A percentile compares a stretch with the other conserved stretches of the same genome.
These are phyloP conservation scores for Xylariales sp. DNA, from an alignment of 2,329 filamentous ascomycete genomes.

Conservation along the genomic window DNA sequence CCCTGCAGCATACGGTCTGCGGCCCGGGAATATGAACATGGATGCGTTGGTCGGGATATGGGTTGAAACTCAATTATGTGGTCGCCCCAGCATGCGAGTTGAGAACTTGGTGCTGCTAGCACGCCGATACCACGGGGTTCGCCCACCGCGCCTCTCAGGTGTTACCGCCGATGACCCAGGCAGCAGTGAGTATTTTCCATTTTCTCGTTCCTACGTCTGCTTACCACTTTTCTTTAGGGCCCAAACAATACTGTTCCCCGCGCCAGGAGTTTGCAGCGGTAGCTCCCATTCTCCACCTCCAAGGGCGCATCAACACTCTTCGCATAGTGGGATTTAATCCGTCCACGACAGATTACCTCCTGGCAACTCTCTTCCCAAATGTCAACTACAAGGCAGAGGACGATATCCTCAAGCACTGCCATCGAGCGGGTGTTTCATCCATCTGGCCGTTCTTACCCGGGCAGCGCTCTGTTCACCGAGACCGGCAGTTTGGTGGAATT, in stretches of 20 bases:
- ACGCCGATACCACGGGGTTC: slow-evolving; percentile 7
- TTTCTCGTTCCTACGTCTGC: too few species aligned
- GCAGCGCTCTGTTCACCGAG: neutral
- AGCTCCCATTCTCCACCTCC: neutral
- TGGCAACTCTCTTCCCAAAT: slow-evolving; percentile 2
- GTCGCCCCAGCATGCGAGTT: neutral
- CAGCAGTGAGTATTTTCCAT: too few species aligned
- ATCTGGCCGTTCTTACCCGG: slow-evolving; percentile 7
- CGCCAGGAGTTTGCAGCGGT: slow-evolving; percentile 1
- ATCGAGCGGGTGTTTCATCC: slow-evolving; percentile 1
- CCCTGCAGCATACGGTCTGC: slow-evolving; percentile 1
- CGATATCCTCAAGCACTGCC: neutral
- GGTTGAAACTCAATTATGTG: neutral
- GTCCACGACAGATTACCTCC: neutral
- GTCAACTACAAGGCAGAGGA: slow-evolving; percentile 1
- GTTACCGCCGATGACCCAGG: too few species aligned
- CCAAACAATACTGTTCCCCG: slow-evolving; percentile 5
- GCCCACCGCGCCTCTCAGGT: neutral
- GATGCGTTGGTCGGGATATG: neutral
- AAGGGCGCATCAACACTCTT: slow-evolving; percentile 1
- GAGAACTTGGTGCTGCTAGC: slow-evolving; percentile 6
- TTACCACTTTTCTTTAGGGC: too few species aligned
- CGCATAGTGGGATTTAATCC: slow-evolving; percentile 6
- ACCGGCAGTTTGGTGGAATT: neutral
- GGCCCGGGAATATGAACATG: neutral